Evolutionary conservation across 441 rosid species (phyloP).

Genomic region (Pelargonium fulgidum): DNA sequence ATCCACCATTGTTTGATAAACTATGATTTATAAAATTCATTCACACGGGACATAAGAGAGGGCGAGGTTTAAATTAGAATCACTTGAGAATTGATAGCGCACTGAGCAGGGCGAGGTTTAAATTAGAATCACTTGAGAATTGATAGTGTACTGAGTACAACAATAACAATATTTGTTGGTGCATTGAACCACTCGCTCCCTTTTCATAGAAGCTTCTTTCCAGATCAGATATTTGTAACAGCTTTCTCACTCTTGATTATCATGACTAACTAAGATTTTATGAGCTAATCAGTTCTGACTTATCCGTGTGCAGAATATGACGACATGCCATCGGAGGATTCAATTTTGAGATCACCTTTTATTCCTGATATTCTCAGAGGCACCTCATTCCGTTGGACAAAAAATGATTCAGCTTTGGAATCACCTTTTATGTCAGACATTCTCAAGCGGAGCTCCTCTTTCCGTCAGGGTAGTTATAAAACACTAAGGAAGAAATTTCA

Average conservation of each 20-base stretch:
- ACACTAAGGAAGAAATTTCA: slow-evolving; percentile 76
- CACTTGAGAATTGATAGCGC: no score
- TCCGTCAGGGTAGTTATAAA: slow-evolving; percentile 52
- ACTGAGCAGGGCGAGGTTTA: not conserved
- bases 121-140: not conserved
- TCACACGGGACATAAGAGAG: not conserved
- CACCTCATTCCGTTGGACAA: slow-evolving; percentile 64
- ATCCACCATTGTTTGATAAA: not conserved
- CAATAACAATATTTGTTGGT: not conserved
- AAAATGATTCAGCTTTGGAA: slow-evolving; percentile 35
- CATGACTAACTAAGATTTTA: not conserved
- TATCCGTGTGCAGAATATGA: slow-evolving; percentile 58
- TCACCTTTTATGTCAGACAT: slow-evolving; percentile 58
- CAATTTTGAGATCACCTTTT: slow-evolving; percentile 40
- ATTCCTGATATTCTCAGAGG: slow-evolving; percentile 63
- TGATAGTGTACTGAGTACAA: not conserved
- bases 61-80: not conserved
- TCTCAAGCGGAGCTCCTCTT: slow-evolving; percentile 62
- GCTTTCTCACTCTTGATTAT: no score
- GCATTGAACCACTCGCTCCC: not conserved
- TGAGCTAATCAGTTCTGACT: not conserved
- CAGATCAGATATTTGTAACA: no score
- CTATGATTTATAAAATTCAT: not conserved
- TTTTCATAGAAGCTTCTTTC: no score
- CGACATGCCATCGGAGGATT: slow-evolving; percentile 35